Evolutionary conservation across 495 filamentous ascomycete species (phyloP).

Genomic region (Tirmania nivea): DNA sequence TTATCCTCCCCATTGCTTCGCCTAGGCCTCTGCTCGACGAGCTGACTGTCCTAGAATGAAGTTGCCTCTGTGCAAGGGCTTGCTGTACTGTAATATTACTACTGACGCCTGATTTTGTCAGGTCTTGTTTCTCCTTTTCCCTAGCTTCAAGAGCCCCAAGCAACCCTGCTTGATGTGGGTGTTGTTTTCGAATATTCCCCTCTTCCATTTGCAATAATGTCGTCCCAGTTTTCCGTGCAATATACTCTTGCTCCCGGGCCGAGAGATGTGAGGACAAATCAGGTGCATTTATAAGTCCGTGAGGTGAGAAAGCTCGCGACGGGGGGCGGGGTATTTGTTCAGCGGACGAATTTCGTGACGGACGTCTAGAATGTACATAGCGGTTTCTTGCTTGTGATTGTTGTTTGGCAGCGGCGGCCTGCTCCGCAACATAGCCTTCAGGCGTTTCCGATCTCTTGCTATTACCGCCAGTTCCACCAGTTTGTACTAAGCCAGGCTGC

Average conservation of each 20-base stretch:
- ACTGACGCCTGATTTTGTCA: slow-evolving; percentile 19
- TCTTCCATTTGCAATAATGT: slow-evolving; percentile 52
- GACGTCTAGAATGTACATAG: slow-evolving; percentile 36
- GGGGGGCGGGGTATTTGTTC: slow-evolving; percentile 27
- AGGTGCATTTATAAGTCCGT: slow-evolving; percentile 16
- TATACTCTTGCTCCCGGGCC: slow-evolving; percentile 83
- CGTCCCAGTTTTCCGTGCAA: slow-evolving; percentile 67
- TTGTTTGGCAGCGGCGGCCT: slow-evolving; percentile 34
- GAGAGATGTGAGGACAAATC: slow-evolving; percentile 51
- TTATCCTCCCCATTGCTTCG: not conserved
- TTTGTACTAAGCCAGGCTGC: slow-evolving; percentile 46
- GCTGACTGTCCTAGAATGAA: slow-evolving; percentile 23
- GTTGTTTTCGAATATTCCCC: slow-evolving; percentile 26
- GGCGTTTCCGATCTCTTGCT: slow-evolving; percentile 25
- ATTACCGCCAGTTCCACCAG: slow-evolving; percentile 24
- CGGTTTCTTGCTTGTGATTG: slow-evolving; percentile 24
- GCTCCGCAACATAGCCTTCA: slow-evolving; percentile 76
- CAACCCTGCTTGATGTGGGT: slow-evolving; percentile 35
- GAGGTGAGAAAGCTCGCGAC: slow-evolving; percentile 25
- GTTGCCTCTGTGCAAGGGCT: slow-evolving; percentile 55
- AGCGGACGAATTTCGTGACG: slow-evolving; percentile 23
- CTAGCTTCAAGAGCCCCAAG: slow-evolving; percentile 56
- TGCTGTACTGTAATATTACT: slow-evolving; percentile 41
- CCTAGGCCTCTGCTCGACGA: slow-evolving; percentile 15
- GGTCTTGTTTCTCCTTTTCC: slow-evolving; percentile 49